These are phyloP conservation scores for Colletotrichum graminicola DNA, from an alignment of 2,329 filamentous ascomycete species.

Conservation along the genomic window DNA sequence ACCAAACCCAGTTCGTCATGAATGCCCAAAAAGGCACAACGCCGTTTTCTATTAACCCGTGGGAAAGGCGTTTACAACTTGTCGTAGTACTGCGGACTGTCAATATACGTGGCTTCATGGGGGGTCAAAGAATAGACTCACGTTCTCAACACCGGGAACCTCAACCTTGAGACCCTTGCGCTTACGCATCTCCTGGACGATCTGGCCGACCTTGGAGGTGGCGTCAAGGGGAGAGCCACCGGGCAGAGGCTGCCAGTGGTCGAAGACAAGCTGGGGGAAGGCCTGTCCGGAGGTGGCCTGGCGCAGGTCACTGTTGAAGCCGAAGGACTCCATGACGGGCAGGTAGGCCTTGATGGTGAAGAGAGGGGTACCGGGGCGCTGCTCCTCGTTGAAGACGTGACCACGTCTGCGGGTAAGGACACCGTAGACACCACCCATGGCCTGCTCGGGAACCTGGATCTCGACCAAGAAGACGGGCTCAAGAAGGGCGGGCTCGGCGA, in stretches of 20 bases:
- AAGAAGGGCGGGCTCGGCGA: slow-evolving; percentile 90
- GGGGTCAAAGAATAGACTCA: slow-evolving; percentile 66
- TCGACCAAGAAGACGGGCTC: slow-evolving; percentile 99
- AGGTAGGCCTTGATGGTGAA: slow-evolving; percentile 99
- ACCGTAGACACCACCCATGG: slow-evolving; percentile 99
- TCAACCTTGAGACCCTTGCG: slow-evolving; percentile 99
- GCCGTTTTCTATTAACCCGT: slow-evolving; percentile 60
- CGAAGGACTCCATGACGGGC: slow-evolving; percentile 97
- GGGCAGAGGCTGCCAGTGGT: slow-evolving; percentile 97
- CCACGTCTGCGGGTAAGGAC: slow-evolving; percentile 97
- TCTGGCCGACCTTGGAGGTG: slow-evolving; percentile 83
- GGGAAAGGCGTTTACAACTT: slow-evolving; percentile 82
- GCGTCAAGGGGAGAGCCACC: slow-evolving; percentile 92
- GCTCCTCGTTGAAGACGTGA: slow-evolving; percentile 99
- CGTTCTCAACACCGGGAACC: slow-evolving; percentile 93
- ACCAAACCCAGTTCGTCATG: slow-evolving; percentile 55
- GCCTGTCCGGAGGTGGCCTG: slow-evolving; percentile 94
- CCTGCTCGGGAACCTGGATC: slow-evolving; percentile 97
- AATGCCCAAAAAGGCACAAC: slow-evolving; percentile 58
- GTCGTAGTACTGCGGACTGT: slow-evolving; percentile 85
- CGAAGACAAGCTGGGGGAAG: slow-evolving; percentile 99
- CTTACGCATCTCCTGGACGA: slow-evolving; percentile 94
- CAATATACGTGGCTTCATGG: slow-evolving; percentile 43
- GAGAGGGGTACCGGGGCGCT: slow-evolving; percentile 97
- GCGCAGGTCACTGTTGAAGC: slow-evolving; percentile 98